Conservation (phyloP, 257 asterid species). For the Striga asiatica region DNA sequence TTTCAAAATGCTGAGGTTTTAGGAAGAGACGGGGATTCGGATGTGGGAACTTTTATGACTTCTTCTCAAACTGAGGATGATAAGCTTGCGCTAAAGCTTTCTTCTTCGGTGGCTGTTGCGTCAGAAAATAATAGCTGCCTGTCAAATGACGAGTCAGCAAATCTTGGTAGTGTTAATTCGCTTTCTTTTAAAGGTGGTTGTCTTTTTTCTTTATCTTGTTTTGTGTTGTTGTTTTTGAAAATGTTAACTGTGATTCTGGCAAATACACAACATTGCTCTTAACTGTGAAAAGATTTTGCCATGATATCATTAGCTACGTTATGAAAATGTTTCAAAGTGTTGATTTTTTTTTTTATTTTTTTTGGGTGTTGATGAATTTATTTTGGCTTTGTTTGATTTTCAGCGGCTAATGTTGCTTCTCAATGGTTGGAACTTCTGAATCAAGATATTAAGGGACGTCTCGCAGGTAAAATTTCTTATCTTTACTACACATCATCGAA, state of each 20-base stretch:
- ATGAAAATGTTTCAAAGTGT: no score
- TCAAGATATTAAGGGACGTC: slow-evolving; percentile 70
- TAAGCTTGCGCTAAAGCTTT: slow-evolving; percentile 40
- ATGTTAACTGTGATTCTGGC: no score
- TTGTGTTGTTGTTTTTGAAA: no score
- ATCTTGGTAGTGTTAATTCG: slow-evolving; percentile 44
- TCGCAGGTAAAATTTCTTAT: slow-evolving; percentile 38
- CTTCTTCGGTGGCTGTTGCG: slow-evolving; percentile 34
- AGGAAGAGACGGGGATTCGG: slow-evolving; percentile 17
- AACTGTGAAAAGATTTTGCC: no score
- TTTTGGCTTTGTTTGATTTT: slow-evolving; percentile 11
- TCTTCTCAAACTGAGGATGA: slow-evolving; percentile 33
- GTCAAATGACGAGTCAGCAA: slow-evolving; percentile 56
- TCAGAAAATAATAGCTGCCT: slow-evolving; percentile 46
- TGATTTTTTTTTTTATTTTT: slow-evolving; percentile 1
- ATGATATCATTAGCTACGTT: no score
- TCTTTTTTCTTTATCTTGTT: not conserved
- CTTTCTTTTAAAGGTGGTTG: slow-evolving; percentile 67
- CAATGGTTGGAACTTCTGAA: slow-evolving; percentile 83
- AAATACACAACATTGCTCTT: no score
- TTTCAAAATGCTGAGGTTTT: slow-evolving; percentile 22
- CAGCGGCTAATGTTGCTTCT: slow-evolving; percentile 75
- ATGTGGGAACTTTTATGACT: no score
- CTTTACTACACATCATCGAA: no score
- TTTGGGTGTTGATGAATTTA: no score